These are phyloP conservation scores for Alopecurus myosuroides DNA, from an alignment of 176 grass and related monocot genomes.

Conservation along the genomic window DNA sequence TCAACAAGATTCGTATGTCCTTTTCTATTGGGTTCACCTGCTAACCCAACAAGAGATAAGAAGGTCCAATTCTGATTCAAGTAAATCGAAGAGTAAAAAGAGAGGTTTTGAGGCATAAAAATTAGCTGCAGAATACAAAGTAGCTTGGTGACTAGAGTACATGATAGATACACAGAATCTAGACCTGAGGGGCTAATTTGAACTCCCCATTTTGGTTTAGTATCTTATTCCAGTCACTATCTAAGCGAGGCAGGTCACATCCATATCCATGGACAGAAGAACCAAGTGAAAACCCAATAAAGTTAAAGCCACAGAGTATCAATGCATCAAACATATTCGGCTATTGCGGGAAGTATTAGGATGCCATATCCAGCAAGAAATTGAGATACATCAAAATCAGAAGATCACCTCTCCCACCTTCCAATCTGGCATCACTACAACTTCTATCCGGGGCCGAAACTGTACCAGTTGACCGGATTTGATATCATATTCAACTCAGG, in stretches of 20 bases:
- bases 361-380: constrained; percentile 14
- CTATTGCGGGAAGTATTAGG: neutral
- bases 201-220: neutral
- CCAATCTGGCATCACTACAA: constrained; percentile 62
- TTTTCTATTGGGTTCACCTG: neutral
- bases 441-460: constrained; percentile 62
- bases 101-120: neutral
- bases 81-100: neutral
- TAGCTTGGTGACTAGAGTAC: neutral
- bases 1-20: neutral
- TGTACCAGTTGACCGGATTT: constrained; percentile 38
- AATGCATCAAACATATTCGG: neutral
- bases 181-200: neutral
- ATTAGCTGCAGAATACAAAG: neutral
- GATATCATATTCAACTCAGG: constrained; percentile 57
- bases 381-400: neutral
- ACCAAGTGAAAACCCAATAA: neutral
- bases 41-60: neutral
- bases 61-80: neutral
- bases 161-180: neutral
- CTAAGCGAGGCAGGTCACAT: neutral
- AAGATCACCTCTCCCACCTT: constrained; percentile 45
- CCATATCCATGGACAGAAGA: neutral
- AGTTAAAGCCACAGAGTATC: neutral
- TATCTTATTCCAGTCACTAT: neutral